Evolutionary conservation across 371 early-diverging fungal genomes (phyloP), one percentile per base, ranked within the genome.

Genomic region (Conidiobolus incongruus): DNA sequence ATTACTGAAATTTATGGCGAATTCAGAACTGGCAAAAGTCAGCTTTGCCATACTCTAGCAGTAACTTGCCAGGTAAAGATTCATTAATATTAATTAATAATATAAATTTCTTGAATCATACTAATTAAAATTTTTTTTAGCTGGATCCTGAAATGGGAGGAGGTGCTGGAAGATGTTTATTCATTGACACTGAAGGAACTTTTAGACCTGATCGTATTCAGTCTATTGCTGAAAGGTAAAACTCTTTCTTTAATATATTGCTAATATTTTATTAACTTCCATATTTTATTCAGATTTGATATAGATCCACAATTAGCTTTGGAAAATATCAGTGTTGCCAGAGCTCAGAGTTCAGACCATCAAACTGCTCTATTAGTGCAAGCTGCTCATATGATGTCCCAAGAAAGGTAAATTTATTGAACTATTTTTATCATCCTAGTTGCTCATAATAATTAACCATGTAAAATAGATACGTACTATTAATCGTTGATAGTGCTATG

Each of bases 1-100:
- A 98, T 99, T 45, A 99, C 99, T 15, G 99, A 99, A 56, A 66
- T 99, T 2, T 99, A 98, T 78, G 99, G 99, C 20, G 99, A 99
- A 61, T 99, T 98, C 59, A 70, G 99, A 51, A 98, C 99, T 1
- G 99, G 99, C 52, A 99, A 99, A 64, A 89, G 91, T 47, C 99
- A 99, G 61, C 47, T 99, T 15, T 98, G 99, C 60, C 98, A 98
- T 54, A 97, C 89, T 46, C 60, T 98, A 15, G 90, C 99, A 1
- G 97, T 98, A 16, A 91, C 94, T 15, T 91, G 90, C 50, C 99
- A 98, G 75, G 77, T 80, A 59, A 32, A 20, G 1, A 28, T 0
- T 8, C 6, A 11, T 13, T 40, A 1, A 17, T 35, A 19, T 34
- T n/a, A 16, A 15, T 38, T 38, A 1, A 22, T 6, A 23, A 1